Conservation (phyloP, 1,284 basidiomycete genomes). For the Ceratobasidium sp. region DNA sequence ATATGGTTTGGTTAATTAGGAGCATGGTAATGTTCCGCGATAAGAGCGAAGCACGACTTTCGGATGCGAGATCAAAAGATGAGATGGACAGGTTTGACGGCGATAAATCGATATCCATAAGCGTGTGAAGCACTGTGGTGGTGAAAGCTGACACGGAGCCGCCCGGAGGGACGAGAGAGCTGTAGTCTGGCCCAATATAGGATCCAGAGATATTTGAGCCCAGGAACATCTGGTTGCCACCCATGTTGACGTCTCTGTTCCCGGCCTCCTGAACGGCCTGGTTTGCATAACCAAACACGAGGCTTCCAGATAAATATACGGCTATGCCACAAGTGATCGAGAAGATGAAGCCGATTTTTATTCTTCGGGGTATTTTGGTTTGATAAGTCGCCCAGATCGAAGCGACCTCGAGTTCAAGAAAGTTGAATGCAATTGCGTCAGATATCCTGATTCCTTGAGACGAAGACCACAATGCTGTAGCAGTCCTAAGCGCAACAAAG, state of each 20-base stretch:
- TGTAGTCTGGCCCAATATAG: slow-evolving; percentile 6
- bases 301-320: background rate
- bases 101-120: background rate
- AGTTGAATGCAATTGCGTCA: slow-evolving; percentile 1
- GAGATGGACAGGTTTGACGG: background rate
- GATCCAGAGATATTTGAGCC: slow-evolving; percentile 11
- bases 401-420: background rate
- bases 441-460: slow-evolving; percentile 1
- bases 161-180: background rate
- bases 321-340: background rate
- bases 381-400: background rate
- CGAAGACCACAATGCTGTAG: slow-evolving; percentile 1
- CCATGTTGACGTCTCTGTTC: background rate
- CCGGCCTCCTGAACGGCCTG: background rate
- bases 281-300: slow-evolving; percentile 10
- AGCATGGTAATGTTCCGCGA: background rate
- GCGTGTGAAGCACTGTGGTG: background rate
- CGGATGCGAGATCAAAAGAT: background rate
- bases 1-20: background rate
- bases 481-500: background rate
- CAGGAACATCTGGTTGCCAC: slow-evolving; percentile 1
- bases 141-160: background rate
- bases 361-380: background rate
- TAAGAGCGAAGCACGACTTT: background rate
- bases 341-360: background rate